Base-by-base conservation (phyloP, 331 rosid genomes). In the Arachis monticola region DNA sequence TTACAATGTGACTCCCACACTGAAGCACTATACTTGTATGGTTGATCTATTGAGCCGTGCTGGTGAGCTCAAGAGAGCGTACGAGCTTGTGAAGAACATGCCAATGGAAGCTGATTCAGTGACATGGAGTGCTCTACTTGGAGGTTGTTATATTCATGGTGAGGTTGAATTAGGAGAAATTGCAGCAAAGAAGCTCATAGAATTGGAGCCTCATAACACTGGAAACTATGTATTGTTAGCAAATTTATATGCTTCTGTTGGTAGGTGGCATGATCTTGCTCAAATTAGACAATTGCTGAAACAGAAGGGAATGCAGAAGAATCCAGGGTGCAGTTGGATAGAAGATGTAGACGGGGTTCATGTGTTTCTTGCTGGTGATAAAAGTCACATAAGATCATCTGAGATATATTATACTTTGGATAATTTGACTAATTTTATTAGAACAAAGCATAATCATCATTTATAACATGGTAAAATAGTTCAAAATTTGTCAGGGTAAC, bases 241-340 rank as follows among this genome's bases (percentile, higher is more conserved):
- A 45, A 88, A 88, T 50, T 83, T 88, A 4, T 86, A 88, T 76
- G 88, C 85, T 75, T 78, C 80, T 50, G 83, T 74, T 0, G 81
- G 87, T 55, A 82, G 72, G 76, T 85, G 90, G 90, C 4, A 72
- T 27, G 82, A 74, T 63, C 78, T 85, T 22, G 77, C 87, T 66
- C 81, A 81, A 83, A 81, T 63, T 9, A 83, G 92, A 74, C 78
- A 81, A 60, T 52, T 83, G 32, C 76, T 88, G 79, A 88, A 81
- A 30, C 80, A 67, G 14, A 75, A 30, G 82, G 77, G 81, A 67
- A 81, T 83, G 86, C 81, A 82, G 35, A 86, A 84, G 81, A 80
- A 73, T 79, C 93, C 90, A 1, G 90, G 90, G 55, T 86, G 93
- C 80, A 88, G 88, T 80, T 88, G 90, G 92, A 82, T 85, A 68